Evolutionary conservation across 768 basidiomycete genomes (phyloP).

Genomic region (Psilocybe sp.): DNA sequence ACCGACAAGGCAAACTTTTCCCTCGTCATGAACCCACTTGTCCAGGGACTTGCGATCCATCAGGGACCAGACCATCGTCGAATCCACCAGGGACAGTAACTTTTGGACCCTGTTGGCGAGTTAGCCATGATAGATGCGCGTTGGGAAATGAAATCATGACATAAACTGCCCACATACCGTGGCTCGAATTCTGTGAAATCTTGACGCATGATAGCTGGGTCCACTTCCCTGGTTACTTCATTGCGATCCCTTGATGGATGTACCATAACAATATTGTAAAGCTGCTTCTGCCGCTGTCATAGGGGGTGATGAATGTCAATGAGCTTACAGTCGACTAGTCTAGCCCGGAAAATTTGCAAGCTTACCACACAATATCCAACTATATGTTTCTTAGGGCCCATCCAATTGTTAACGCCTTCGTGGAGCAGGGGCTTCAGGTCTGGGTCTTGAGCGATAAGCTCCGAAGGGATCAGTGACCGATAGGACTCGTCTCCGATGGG

Average conservation of each 20-base stretch:
- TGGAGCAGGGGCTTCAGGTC: constrained; percentile 52
- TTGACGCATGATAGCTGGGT: constrained; percentile 42
- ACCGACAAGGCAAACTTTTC: constrained; percentile 42
- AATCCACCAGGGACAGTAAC: constrained; percentile 39
- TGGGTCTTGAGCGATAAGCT: constrained; percentile 47
- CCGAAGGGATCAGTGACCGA: constrained; percentile 47
- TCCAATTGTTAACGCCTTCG: constrained; percentile 54
- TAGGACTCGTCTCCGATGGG: constrained; percentile 67
- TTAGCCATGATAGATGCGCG: neutral
- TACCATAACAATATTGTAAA: constrained; percentile 43
- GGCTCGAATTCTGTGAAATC: constrained; percentile 50
- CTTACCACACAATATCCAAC: constrained; percentile 33
- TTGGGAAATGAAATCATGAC: neutral
- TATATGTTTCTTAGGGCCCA: constrained; percentile 42
- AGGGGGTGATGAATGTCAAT: no score
- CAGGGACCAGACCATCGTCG: constrained; percentile 43
- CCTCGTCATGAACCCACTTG: constrained; percentile 44
- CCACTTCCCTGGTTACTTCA: constrained; percentile 41
- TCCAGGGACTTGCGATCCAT: constrained; percentile 46
- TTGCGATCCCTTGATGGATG: constrained; percentile 36
- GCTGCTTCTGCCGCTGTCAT: constrained; percentile 31
- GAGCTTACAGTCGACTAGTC: no score
- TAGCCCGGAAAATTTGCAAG: neutral
- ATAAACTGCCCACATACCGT: constrained; percentile 25
- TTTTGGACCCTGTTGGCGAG: constrained; percentile 35